Evolutionary conservation across 1,284 basidiomycete genomes (phyloP).

Genomic region (Phlebopus sp.): DNA sequence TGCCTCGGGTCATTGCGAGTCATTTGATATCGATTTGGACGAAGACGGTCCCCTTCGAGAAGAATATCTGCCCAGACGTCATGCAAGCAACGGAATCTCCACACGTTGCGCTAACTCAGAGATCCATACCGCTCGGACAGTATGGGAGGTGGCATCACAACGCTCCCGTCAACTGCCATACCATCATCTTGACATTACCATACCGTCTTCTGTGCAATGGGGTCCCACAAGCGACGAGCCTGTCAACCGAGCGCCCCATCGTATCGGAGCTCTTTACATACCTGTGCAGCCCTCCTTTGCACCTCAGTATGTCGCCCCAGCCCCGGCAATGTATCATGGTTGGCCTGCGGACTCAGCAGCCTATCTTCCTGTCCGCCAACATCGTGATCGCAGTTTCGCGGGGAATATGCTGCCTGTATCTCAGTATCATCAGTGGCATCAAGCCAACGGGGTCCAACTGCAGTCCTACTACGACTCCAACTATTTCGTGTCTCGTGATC

Average conservation of each 20-base stretch:
- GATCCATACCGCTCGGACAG: constrained; percentile 1
- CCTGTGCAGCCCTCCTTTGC: constrained; percentile 56
- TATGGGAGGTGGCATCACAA: neutral
- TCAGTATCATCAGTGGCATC: constrained; percentile 42
- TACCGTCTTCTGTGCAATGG: constrained; percentile 78
- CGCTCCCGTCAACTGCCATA: constrained; percentile 25
- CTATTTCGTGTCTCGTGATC: constrained; percentile 46
- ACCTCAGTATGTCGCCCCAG: constrained; percentile 23
- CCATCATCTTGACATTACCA: constrained; percentile 32
- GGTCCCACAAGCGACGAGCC: constrained; percentile 75
- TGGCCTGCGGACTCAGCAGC: constrained; percentile 37
- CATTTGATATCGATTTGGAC: constrained; percentile 71
- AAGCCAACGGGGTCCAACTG: constrained; percentile 38
- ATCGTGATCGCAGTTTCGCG: constrained; percentile 18
- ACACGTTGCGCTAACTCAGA: constrained; percentile 5
- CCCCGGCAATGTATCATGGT: constrained; percentile 34
- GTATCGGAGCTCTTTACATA: constrained; percentile 54
- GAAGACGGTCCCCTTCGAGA: constrained; percentile 77
- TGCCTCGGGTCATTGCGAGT: constrained; percentile 39
- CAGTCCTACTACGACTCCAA: constrained; percentile 56
- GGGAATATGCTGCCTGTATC: constrained; percentile 15
- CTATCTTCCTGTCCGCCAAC: constrained; percentile 30
- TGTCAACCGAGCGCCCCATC: constrained; percentile 51
- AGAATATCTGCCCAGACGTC: constrained; percentile 73
- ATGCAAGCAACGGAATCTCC: constrained; percentile 31